Evolutionary conservation across 108 stramenopile genomes (phyloP), one percentile per base, ranked within the genome.

Genomic region (Cyclostephanos invisitatus): DNA sequence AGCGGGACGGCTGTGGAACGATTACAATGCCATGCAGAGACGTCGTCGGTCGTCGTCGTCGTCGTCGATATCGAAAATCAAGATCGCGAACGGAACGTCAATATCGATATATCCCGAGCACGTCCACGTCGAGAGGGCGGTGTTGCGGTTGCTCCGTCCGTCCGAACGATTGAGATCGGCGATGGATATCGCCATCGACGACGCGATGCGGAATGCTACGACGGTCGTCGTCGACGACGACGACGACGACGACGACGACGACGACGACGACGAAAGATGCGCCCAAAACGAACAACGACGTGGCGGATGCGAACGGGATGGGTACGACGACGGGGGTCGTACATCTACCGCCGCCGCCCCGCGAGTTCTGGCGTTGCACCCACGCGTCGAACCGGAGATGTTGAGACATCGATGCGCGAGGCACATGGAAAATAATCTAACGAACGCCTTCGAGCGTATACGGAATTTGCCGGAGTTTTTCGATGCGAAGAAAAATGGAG

Each of bases 361-460:
- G 44, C 8, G 48, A 22, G 35, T 75, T 18, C 15, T 89, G 40
- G 89, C 88, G 12, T 46, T 93, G 32, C 92, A 93, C 73, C 86
- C 89, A 2, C 85, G 92, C n/a, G 57, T 93, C 15, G 92, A 93
- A 67, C 60, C 85, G 11, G 88, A 90, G n/a, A 93, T 93, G 89
- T 28, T 86, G 68, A 46, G 15, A 15, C 92, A 93, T 61, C 35
- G 60, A 0, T 93, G 92, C 57, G 68, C 70, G 17, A 65, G 61
- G 53, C 42, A 63, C 32, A 87, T 90, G 88, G 82, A 87, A 71
- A 15, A 42, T 11, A 90, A 86, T 61, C 68, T 93, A 35, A 88
- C 86, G 5, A 82, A 58, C 32, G 67, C 90, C 4, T 85, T 93
- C 36, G 58, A 87, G 10, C 67, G 62, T 24, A 84, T 87, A 1